Base-by-base conservation (phyloP, 805 yeast genomes). In the Myxozyma melibiosi region DNA sequence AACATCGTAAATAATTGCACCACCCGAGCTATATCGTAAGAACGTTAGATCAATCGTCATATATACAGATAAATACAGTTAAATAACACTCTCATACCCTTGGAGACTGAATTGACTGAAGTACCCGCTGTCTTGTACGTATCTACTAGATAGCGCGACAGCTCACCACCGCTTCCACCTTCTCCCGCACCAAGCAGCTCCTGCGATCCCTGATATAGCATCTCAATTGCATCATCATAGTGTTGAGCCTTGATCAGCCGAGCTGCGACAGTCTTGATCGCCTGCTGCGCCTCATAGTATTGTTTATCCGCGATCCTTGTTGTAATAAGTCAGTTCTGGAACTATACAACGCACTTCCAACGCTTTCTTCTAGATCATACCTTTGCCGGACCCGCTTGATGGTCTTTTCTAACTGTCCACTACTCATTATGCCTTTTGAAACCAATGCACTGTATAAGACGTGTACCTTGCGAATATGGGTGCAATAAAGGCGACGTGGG, bases 231-330 rank as follows among this genome's bases (percentile, higher is more conserved):
- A 38, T 86, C 85, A 2, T 73, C 74, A 69, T 80, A 88, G 57
- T 85, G 82, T 58, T 83, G 82, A 24, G 84, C 69, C 62, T 88
- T 82, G 41, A 87, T 85, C 68, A 88, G 86, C 68, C 99, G 79
- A 64, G 90, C 90, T 40, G 88, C 88, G 52, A 92, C 87, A 4
- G 98, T 90, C 67, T 97, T 78, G 50, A 94, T 78, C 0, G 96
- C 91, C 72, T 94, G 98, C 70, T 92, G 97, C 0, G 98, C 98
- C 70, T 94, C 99, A 70, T 92, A 92, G 74, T 79, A 90, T 53
- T 90, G 87, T 2, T 88, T 89, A 48, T 79, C 79, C 49, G 79
- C 81, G 62, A 92, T 85, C 66, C 87, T 84, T 25, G 5, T 31
- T 20, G n/a, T n/a, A n/a, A n/a, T n/a, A n/a, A n/a, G n/a, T 37